phyloP scores from a whole-genome alignment of 73 alveolate genomes.

The Urostyla sp. region DNA sequence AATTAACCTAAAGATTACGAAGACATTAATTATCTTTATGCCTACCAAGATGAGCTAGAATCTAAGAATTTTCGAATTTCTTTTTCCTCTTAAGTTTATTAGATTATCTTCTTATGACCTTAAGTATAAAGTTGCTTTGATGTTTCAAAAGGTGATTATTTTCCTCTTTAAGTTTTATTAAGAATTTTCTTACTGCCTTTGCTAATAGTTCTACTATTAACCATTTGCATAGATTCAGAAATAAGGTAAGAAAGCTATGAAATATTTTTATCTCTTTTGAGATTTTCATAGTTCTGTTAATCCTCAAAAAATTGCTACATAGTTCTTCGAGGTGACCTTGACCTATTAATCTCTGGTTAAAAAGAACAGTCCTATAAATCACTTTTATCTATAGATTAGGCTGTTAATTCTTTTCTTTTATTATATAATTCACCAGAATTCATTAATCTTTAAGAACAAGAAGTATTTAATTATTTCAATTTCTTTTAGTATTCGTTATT shows the following conservation, averaged over 20 bases:
- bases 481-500: no score
- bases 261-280: not conserved
- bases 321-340: slow-evolving; percentile 25
- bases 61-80: not conserved
- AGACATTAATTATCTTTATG: not conserved
- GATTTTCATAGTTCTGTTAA: not conserved
- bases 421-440: no score
- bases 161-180: not conserved
- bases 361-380: not conserved
- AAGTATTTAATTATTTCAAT: no score
- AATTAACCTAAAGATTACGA: not conserved
- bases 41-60: not conserved
- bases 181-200: slow-evolving; percentile 9
- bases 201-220: not conserved
- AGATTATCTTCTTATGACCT: not conserved
- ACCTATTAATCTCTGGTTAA: not conserved
- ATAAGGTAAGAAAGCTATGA: not conserved
- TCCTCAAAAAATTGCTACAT: not conserved
- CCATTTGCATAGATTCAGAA: not conserved
- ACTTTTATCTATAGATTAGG: not conserved
- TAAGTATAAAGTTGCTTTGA: not conserved
- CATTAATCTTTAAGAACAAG: no score
- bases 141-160: not conserved
- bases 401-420: no score
- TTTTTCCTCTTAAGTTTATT: not conserved